Evolutionary conservation across 495 filamentous ascomycete genomes (phyloP).

Genomic region (Melanomma pulvis-pyrius): DNA sequence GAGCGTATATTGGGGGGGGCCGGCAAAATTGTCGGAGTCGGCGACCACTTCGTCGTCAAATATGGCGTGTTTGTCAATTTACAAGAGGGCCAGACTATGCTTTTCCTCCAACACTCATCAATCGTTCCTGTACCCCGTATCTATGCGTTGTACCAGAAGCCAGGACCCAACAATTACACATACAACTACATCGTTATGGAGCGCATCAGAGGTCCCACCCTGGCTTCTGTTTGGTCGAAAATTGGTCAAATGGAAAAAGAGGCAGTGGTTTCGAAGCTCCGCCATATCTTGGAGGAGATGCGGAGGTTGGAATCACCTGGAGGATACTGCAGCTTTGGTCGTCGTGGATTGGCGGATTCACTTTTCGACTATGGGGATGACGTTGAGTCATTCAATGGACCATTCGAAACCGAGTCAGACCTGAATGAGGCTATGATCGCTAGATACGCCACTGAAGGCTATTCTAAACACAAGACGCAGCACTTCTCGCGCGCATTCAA

Average conservation of each 20-base stretch:
- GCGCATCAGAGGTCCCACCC: conserved; percentile 44
- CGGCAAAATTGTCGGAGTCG: conserved; percentile 35
- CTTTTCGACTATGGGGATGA: conserved; percentile 40
- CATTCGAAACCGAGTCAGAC: conserved; percentile 41
- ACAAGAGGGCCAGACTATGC: conserved; percentile 49
- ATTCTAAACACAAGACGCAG: conserved; percentile 27
- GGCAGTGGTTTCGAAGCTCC: conserved; percentile 39
- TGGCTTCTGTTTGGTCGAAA: conserved; percentile 42
- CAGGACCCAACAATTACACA: conserved; percentile 32
- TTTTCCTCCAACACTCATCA: conserved; percentile 45
- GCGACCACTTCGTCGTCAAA: conserved; percentile 48
- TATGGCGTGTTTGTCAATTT: conserved; percentile 43
- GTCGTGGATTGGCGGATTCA: conserved; percentile 42
- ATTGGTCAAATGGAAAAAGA: conserved; percentile 43
- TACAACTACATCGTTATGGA: conserved; percentile 49
- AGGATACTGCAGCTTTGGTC: conserved; percentile 46
- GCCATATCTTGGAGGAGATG: conserved; percentile 43
- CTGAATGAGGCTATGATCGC: conserved; percentile 34
- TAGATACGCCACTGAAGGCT: conserved; percentile 19
- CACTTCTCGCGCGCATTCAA: conserved; percentile 29
- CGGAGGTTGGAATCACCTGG: conserved; percentile 44
- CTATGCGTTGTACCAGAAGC: conserved; percentile 45
- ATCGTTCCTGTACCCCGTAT: conserved; percentile 45
- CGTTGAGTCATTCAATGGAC: conserved; percentile 40
- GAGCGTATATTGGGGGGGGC: conserved; percentile 29